Evolutionary conservation across 441 rosid species (phyloP).

Genomic region (Erodium moschatum): DNA sequence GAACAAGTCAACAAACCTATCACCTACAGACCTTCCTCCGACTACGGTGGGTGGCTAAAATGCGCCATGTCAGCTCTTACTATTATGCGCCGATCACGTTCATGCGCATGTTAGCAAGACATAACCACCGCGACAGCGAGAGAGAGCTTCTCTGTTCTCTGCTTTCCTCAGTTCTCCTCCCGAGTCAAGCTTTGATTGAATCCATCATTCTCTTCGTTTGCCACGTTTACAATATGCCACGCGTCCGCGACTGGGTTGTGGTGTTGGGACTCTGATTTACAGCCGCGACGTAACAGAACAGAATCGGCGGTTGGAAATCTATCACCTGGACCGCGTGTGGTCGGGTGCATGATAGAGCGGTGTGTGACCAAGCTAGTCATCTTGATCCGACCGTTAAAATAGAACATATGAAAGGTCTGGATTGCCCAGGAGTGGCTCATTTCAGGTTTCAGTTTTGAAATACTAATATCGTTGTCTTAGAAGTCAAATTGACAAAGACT

Average conservation of each 20-base stretch:
- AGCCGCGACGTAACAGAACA: neutral
- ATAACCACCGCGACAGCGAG: no score
- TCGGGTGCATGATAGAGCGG: neutral
- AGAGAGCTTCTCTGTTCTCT: no score
- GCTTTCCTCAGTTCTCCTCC: no score
- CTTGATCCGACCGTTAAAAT: neutral
- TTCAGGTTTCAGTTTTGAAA: no score
- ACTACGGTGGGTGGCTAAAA: conserved; percentile 4
- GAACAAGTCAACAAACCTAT: no score
- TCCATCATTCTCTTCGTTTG: neutral
- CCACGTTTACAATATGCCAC: neutral
- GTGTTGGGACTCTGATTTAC: neutral
- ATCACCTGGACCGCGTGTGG: neutral
- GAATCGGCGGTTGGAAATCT: neutral
- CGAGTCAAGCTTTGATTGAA: neutral
- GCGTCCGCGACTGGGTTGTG: no score
- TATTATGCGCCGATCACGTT: neutral
- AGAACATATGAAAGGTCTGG: neutral
- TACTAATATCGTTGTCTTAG: no score
- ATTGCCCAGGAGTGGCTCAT: neutral
- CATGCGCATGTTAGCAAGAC: no score
- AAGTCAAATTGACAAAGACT: no score
- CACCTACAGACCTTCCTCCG: conserved; percentile 3
- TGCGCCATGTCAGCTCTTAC: neutral
- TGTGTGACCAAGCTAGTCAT: neutral